Percentiles rank a stretch among this genome's conserved stretches.
Evolutionary conservation across 768 basidiomycete genomes (phyloP).

Genomic region (Trametes meyenii): DNA sequence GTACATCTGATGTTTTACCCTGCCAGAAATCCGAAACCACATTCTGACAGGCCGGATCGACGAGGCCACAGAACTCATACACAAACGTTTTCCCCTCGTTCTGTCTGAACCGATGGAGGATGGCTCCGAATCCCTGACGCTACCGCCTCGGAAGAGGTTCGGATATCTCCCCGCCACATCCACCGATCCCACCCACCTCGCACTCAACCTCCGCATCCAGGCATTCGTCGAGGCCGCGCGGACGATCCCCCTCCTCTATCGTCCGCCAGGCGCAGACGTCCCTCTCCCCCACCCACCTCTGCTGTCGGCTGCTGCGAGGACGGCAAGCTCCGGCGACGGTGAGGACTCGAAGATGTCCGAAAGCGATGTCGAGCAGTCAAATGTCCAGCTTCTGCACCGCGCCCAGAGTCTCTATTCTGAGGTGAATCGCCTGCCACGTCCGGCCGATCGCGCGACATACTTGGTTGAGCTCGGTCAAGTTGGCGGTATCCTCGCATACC

Average conservation of each 20-base stretch:
- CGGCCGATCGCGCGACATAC: conserved; percentile 62
- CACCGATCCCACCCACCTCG: conserved; percentile 72
- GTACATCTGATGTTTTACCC: conserved; percentile 2
- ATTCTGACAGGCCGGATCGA: conserved; percentile 80
- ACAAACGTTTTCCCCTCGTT: conserved; percentile 76
- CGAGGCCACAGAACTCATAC: conserved; percentile 66
- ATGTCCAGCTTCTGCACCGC: conserved; percentile 52
- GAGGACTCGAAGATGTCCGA: conserved; percentile 24
- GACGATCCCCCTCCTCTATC: conserved; percentile 61
- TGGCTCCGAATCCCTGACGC: background rate
- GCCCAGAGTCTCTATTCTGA: conserved; percentile 71
- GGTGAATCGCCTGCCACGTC: conserved; percentile 55
- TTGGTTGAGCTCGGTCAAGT: conserved; percentile 74
- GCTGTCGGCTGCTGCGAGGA: conserved; percentile 6
- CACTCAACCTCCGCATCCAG: conserved; percentile 84
- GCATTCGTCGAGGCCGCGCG: conserved; percentile 87
- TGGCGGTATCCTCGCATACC: conserved; percentile 81
- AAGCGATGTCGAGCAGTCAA: conserved; percentile 33
- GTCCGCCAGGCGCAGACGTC: conserved; percentile 25
- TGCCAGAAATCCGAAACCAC: conserved; percentile 64
- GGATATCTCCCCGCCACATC: conserved; percentile 63
- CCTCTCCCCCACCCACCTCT: conserved; percentile 19
- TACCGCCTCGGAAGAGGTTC: conserved; percentile 36
- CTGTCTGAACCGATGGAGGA: conserved; percentile 39
- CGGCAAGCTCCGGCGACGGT: conserved; percentile 4